phyloP scores from a whole-genome alignment of 371 early-diverging fungal genomes.

The Phascolomyces articulosus region DNA sequence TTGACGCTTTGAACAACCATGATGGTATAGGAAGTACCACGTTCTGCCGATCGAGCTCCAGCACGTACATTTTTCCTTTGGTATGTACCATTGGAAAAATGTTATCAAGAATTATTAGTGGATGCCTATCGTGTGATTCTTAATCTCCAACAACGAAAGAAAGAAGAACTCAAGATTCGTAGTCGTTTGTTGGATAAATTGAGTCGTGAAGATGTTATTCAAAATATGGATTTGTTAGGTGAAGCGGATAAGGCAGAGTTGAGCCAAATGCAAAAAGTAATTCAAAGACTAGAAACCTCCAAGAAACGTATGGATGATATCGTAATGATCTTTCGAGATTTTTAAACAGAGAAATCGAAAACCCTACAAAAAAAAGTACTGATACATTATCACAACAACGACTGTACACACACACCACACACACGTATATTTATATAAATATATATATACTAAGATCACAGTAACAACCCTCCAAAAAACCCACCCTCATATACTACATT shows the following conservation, averaged over 20 bases:
- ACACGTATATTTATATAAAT: too few species aligned
- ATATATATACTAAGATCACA: too few species aligned
- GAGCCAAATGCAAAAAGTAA: conserved; percentile 47
- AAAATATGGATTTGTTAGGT: conserved; percentile 60
- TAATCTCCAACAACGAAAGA: conserved; percentile 72
- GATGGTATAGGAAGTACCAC: conserved; percentile 78
- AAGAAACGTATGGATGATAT: conserved; percentile 68
- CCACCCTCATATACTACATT: too few species aligned
- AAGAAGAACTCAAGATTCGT: conserved; percentile 61
- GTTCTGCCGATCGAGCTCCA: conserved; percentile 85
- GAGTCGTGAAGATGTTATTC: conserved; percentile 75
- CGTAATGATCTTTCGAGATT: conserved; percentile 72
- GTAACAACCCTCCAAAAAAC: too few species aligned
- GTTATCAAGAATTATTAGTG: conserved; percentile 62
- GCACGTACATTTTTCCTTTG: conserved; percentile 85
- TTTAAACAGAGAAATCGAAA: conserved; percentile 32
- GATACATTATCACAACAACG: too few species aligned
- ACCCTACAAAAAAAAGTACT: too few species aligned
- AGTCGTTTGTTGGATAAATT: conserved; percentile 74
- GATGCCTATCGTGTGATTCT: conserved; percentile 67
- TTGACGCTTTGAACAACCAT: not conserved
- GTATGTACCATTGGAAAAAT: conserved; percentile 71
- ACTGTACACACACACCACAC: too few species aligned
- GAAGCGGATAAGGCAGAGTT: conserved; percentile 63
- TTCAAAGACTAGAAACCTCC: conserved; percentile 62